phyloP scores from a whole-genome alignment of 768 basidiomycete genomes.

The Lactarius trivialis region DNA sequence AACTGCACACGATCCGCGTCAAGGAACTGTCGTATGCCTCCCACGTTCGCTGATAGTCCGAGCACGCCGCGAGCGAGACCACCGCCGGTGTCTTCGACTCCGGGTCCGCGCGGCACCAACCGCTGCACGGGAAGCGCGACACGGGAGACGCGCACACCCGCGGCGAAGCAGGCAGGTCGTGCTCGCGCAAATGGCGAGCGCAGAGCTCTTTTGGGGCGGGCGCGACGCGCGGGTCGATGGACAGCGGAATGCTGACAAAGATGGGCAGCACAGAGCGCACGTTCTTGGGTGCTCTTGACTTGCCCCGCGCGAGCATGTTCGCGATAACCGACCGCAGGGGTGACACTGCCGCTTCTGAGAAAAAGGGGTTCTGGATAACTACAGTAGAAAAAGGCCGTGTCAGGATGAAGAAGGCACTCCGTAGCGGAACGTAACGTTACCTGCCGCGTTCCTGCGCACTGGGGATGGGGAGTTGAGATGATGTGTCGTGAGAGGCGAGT shows the following conservation, averaged over 20 bases:
- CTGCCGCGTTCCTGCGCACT: conserved; percentile 12
- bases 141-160: conserved; percentile 21
- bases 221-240: conserved; percentile 7
- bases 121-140: conserved; percentile 19
- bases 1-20: conserved; percentile 15
- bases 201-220: background rate
- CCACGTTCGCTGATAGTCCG: conserved; percentile 24
- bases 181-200: background rate
- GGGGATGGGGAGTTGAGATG: background rate
- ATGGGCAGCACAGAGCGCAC: conserved; percentile 10
- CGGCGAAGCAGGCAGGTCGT: conserved; percentile 8
- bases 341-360: background rate
- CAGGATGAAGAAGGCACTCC: background rate
- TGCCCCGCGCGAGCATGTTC: background rate
- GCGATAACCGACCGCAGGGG: background rate
- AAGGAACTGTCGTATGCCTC: conserved; percentile 23
- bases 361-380: conserved; percentile 4
- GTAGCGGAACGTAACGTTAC: background rate
- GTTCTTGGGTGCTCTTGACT: background rate
- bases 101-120: conserved; percentile 18
- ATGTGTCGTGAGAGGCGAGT: background rate
- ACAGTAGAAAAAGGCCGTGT: background rate
- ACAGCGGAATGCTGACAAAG: conserved; percentile 12
- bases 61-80: conserved; percentile 23
- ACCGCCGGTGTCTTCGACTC: conserved; percentile 6